Base-by-base conservation (phyloP, 805 yeast genomes). In the Wickerhamiella shivajii region DNA sequence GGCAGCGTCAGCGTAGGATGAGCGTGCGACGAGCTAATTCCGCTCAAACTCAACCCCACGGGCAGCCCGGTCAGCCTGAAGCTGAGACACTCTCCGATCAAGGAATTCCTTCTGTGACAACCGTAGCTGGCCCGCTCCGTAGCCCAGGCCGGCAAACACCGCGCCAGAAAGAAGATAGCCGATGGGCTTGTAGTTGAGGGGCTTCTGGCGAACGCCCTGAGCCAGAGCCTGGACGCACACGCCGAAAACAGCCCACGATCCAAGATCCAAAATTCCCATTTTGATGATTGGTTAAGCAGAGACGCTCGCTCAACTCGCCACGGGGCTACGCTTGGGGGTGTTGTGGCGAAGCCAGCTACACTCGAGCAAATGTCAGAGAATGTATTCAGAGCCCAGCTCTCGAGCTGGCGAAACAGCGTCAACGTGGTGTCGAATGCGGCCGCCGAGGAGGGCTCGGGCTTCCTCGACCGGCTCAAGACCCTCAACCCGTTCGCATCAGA, bases 191-290 rank as follows among this genome's bases (percentile, higher is more conserved):
- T 47, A 52, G 31, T 43, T 49, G 39, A 48, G 45, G 11, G 59
- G 58, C 42, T 50, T 54, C 39, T 44, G 53, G 27, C 51, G 55
- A 27, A 49, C 38, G 30, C 52, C 60, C 46, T 52, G 52, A 13
- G 56, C 51, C 11, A 49, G 40, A 19, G 49, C 55, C 36, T 46
- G 49, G 10, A 42, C 48, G 30, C 37, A 29, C 10, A 39, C 47
- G 30, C 45, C 45, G 26, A 41, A 32, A 14, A 47, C 41, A 24
- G 44, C 49, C 50, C 50, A 46, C 3, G 47, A 41, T 14, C 48
- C 48, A 21, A 45, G 42, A 24, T 45, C 45, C 7, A 42, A 29
- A 26, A 41, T 18, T 13, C 47, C 30, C 46, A 42, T 43, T 21
- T 13, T 12, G 20, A 20, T 15, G 6, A 20, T 25, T 32, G 31